Percentiles rank a stretch among this genome's conserved stretches.
phyloP scores from a whole-genome alignment of 768 basidiomycete species.

The Termitomyces sp. region DNA sequence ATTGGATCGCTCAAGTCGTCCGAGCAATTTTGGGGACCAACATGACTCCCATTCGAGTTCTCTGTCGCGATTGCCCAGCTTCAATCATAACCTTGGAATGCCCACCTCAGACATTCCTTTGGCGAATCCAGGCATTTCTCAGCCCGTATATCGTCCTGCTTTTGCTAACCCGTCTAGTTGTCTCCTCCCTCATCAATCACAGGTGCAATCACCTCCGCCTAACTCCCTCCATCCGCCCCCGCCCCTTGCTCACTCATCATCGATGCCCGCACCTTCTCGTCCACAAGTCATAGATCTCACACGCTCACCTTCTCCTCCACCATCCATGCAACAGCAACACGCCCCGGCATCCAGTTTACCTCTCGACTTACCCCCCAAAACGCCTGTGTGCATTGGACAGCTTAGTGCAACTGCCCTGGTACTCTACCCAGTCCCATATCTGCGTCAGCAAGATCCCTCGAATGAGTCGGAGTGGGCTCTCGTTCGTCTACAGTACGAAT shows the following conservation, averaged over 20 bases:
- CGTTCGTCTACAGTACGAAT: constrained; percentile 70
- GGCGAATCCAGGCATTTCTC: constrained; percentile 14
- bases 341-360: constrained; percentile 31
- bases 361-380: constrained; percentile 66
- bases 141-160: constrained; percentile 37
- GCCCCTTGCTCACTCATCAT: constrained; percentile 15
- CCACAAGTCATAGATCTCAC: constrained; percentile 76
- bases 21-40: constrained; percentile 3
- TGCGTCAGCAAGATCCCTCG: constrained; percentile 39
- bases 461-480: constrained; percentile 59
- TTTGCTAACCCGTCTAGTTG: constrained; percentile 42
- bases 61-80: constrained; percentile 18
- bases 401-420: constrained; percentile 79
- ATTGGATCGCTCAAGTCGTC: constrained; percentile 3
- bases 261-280: constrained; percentile 19
- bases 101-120: constrained; percentile 12
- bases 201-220: constrained; percentile 21
- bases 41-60: constrained; percentile 2
- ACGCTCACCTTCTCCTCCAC: constrained; percentile 53
- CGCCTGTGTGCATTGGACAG: constrained; percentile 85
- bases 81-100: constrained; percentile 8
- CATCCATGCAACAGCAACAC: constrained; percentile 23
- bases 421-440: constrained; percentile 74
- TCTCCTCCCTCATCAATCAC: constrained; percentile 19
- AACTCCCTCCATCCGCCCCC: constrained; percentile 15